A percentile compares a stretch with the other conserved stretches of the same genome.
Conservation (phyloP, 257 asterid species). For the Nicotiana otophora region DNA sequence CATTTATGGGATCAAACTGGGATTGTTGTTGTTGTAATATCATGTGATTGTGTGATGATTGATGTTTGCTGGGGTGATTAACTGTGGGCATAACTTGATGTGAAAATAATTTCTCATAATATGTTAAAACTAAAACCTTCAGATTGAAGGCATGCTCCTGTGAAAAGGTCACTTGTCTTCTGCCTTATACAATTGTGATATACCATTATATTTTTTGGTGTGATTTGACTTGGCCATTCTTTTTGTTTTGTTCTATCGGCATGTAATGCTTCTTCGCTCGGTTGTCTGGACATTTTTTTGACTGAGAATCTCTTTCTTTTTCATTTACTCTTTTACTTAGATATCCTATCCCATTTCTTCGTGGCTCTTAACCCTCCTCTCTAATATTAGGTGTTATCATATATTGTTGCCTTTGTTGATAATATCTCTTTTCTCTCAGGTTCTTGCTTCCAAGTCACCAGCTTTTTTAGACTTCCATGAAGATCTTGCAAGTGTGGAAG, state of each 20-base stretch:
- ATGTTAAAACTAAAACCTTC: too few species aligned
- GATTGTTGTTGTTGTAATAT: too few species aligned
- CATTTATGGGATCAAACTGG: too few species aligned
- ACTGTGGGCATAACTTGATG: too few species aligned
- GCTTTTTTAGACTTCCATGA: constrained; percentile 57
- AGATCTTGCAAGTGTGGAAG: constrained; percentile 74
- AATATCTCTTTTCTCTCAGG: constrained; percentile 34
- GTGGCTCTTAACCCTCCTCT: neutral
- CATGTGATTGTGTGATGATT: too few species aligned
- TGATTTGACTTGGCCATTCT: neutral
- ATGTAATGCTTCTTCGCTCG: neutral
- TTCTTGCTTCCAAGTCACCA: constrained; percentile 67
- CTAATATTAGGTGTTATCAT: neutral
- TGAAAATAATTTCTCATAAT: too few species aligned
- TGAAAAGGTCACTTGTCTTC: too few species aligned
- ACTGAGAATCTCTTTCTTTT: neutral
- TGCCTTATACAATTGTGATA: neutral
- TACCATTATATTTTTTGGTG: neutral
- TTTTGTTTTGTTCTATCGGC: neutral
- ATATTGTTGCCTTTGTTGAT: too few species aligned
- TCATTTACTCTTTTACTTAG: neutral
- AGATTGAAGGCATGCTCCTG: too few species aligned
- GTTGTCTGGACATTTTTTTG: neutral
- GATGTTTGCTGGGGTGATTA: too few species aligned
- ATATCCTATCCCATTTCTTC: neutral